These are phyloP conservation scores for Aurinia saxatilis DNA, from an alignment of 345 rosid species.

Conservation along the genomic window DNA sequence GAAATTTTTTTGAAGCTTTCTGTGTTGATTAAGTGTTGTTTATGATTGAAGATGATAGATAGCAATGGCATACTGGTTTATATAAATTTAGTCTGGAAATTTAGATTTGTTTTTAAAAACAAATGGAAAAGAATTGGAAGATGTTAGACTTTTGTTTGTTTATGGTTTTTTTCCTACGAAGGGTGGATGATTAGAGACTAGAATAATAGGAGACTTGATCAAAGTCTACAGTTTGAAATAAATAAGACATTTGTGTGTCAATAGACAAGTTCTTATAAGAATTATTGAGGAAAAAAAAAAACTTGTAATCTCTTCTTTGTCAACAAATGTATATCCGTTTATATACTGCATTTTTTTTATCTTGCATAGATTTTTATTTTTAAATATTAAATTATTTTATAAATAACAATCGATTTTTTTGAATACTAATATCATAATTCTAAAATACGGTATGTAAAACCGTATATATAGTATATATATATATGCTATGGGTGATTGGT, in stretches of 20 bases:
- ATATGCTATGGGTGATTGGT: too few species aligned
- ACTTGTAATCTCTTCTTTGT: not conserved
- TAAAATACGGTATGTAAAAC: too few species aligned
- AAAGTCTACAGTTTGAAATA: not conserved
- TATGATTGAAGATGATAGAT: constrained; percentile 17
- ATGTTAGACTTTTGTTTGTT: constrained; percentile 19
- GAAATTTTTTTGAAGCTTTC: not conserved
- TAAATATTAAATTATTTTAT: too few species aligned
- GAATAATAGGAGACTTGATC: constrained; percentile 3
- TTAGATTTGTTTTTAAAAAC: too few species aligned
- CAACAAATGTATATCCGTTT: not conserved
- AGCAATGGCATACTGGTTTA: not conserved
- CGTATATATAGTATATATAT: too few species aligned
- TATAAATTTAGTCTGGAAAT: not conserved
- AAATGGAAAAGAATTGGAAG: constrained; percentile 12
- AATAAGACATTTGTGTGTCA: not conserved
- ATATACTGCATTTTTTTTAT: too few species aligned
- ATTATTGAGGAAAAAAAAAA: not conserved
- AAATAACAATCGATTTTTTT: too few species aligned
- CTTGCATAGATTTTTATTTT: too few species aligned
- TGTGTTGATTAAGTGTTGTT: constrained; percentile 6
- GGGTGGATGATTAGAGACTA: not conserved
- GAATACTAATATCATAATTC: too few species aligned
- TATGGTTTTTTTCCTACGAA: not conserved
- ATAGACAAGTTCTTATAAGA: not conserved